A percentile compares a stretch with the other conserved stretches of the same genome.
Evolutionary conservation across 768 basidiomycete genomes (phyloP).

Genomic region (Tephrocybe sp.): DNA sequence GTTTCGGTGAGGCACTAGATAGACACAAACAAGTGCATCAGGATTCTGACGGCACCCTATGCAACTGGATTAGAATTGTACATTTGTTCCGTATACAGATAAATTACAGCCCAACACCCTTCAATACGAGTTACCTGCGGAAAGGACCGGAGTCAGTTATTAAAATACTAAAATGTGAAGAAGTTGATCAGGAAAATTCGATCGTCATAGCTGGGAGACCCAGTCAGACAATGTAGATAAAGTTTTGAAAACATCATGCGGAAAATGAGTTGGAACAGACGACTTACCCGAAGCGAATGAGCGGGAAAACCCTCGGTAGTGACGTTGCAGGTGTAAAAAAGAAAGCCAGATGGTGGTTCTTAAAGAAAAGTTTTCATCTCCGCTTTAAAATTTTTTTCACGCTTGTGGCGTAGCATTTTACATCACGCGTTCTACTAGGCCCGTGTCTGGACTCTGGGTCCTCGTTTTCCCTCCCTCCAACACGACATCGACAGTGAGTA

Average conservation of each 20-base stretch:
- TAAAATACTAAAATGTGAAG: slow-evolving; percentile 6
- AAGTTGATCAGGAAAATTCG: slow-evolving; percentile 16
- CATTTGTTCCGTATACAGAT: slow-evolving; percentile 16
- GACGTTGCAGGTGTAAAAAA: neutral
- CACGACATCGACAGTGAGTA: slow-evolving; percentile 3
- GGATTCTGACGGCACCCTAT: slow-evolving; percentile 15
- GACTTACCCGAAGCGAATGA: slow-evolving; percentile 1
- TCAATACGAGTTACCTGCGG: neutral
- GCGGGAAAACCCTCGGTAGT: no score
- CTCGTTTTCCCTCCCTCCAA: neutral
- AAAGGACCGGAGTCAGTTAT: slow-evolving; percentile 9
- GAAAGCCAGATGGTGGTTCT: no score
- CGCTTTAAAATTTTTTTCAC: slow-evolving; percentile 31
- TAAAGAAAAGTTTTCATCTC: slow-evolving; percentile 25
- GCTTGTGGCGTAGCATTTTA: slow-evolving; percentile 15
- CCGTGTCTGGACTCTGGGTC: neutral
- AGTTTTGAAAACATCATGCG: slow-evolving; percentile 55
- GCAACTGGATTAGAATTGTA: slow-evolving; percentile 18
- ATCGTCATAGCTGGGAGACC: slow-evolving; percentile 54
- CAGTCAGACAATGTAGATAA: slow-evolving; percentile 96
- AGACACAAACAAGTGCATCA: slow-evolving; percentile 30
- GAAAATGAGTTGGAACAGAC: neutral
- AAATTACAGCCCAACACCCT: slow-evolving; percentile 5
- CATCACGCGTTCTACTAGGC: slow-evolving; percentile 12
- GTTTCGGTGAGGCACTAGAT: slow-evolving; percentile 28